Base-by-base conservation (phyloP, 768 basidiomycete species). In the Phaffia tasmanica region DNA sequence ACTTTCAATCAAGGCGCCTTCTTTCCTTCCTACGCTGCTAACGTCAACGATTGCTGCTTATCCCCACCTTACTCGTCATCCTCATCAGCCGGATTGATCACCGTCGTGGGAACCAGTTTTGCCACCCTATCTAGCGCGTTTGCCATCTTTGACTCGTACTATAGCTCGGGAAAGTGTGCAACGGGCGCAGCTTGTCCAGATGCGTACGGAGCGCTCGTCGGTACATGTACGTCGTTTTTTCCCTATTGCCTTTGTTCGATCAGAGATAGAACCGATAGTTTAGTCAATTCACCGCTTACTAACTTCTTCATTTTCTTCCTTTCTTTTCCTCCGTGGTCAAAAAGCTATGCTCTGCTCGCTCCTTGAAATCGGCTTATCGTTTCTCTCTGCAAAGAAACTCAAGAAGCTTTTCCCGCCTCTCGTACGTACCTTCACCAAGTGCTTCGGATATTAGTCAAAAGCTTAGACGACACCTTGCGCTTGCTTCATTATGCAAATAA, bases 91-190 rank as follows among this genome's bases (percentile, higher is more conserved):
- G 35, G 89, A 0, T 76, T 90, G 23, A 79, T 91, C 63, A 84
- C 84, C 8, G 87, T 90, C 21, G 87, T 89, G 6, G 89, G 88
- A 21, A 87, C 85, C 1, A 86, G 85, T 71, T 89, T 89, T 71
- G 81, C 87, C 5, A 88, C 87, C 0, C 79, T 90, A 16, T 85
- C 84, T 56, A 86, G 86, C 0, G 87, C 85, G 1, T 81, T 81
- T 71, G 80, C 86, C 3, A 71, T 70, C 62, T 88, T 90, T 73
- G 75, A 83, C 69, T 81, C 84, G 3, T 84, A 89, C 82, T 91
- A 92, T 75, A 80, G 76, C 1, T 82, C 88, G 65, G 88, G 88
- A 1, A 88, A 85, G 1, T 92, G 89, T 75, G 80, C 86, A 0
- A 82, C 81, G 0, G 81, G 79, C 2, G 80, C 79, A 0, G 6